A percentile compares a stretch with the other conserved stretches of the same genome.
Conservation (phyloP, 2,329 filamentous ascomycete genomes). For the Ceratocystis lukuohia region DNA sequence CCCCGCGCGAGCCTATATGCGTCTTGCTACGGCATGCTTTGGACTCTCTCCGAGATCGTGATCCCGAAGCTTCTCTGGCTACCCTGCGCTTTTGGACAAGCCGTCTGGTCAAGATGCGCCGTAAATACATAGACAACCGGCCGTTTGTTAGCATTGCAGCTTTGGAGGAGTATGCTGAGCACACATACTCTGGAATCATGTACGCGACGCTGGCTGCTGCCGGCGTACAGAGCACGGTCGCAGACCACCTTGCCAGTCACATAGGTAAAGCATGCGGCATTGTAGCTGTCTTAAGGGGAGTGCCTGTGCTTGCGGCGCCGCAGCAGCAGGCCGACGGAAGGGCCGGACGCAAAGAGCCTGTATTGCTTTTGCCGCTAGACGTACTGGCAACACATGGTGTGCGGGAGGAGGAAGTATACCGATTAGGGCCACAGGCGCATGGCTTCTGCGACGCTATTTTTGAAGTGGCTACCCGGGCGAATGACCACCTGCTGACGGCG, state of each 20-base stretch:
- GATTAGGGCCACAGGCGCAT: conserved; percentile 61
- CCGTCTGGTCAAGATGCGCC: conserved; percentile 66
- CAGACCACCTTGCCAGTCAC: conserved; percentile 88
- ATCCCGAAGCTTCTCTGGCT: conserved; percentile 31
- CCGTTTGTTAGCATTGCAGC: conserved; percentile 61
- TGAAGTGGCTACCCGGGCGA: conserved; percentile 78
- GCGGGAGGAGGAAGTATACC: conserved; percentile 78
- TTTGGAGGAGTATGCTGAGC: conserved; percentile 81
- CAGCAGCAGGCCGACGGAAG: conserved; percentile 3
- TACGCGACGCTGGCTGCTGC: conserved; percentile 75
- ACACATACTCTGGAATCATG: conserved; percentile 83
- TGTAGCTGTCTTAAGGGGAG: conserved; percentile 66
- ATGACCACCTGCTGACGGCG: conserved; percentile 89
- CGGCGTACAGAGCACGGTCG: conserved; percentile 65
- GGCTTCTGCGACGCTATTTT: conserved; percentile 86
- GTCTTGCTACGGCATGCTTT: conserved; percentile 66
- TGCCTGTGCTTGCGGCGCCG: conserved; percentile 61
- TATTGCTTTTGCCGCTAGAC: conserved; percentile 71
- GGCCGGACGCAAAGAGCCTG: conserved; percentile 30
- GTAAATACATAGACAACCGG: conserved; percentile 69
- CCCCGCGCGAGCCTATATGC: conserved; percentile 84
- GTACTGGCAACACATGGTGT: conserved; percentile 73
- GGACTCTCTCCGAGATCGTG: conserved; percentile 40
- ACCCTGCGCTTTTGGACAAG: conserved; percentile 60
- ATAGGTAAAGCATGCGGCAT: conserved; percentile 92